phyloP scores from a whole-genome alignment of 140 eudicot species.

The Senecio squalidus region DNA sequence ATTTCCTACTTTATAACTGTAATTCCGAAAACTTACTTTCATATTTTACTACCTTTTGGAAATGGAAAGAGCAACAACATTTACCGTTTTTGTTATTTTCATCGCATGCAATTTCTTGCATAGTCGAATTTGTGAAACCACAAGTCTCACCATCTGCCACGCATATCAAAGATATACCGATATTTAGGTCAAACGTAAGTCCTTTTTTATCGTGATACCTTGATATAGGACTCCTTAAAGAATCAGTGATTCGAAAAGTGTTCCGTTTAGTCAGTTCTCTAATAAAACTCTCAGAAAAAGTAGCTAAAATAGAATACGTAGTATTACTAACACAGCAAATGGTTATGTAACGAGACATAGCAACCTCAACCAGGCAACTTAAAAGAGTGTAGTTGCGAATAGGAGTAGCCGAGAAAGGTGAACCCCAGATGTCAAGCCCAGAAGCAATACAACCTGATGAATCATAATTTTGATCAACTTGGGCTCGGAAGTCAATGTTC shows the following conservation, averaged over 20 bases:
- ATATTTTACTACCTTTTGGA: too few species aligned
- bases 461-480: slow-evolving; percentile 51
- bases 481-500: slow-evolving; percentile 42
- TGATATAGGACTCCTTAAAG: slow-evolving; percentile 41
- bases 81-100: slow-evolving; percentile 33
- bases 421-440: slow-evolving; percentile 1
- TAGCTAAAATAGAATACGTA: slow-evolving; percentile 29
- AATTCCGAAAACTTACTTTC: too few species aligned
- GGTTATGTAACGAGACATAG: neutral
- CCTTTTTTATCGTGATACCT: slow-evolving; percentile 24
- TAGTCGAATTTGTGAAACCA: slow-evolving; percentile 36
- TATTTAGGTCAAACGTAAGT: slow-evolving; percentile 33
- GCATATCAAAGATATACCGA: slow-evolving; percentile 54
- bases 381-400: slow-evolving; percentile 3
- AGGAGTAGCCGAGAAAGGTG: neutral
- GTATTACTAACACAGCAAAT: neutral
- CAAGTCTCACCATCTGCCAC: slow-evolving; percentile 51
- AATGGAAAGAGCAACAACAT: too few species aligned
- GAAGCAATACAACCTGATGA: slow-evolving; percentile 49
- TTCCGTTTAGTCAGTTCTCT: slow-evolving; percentile 25
- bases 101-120: slow-evolving; percentile 38
- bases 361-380: neutral
- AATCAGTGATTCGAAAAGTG: slow-evolving; percentile 24
- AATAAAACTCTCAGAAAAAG: slow-evolving; percentile 38
- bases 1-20: too few species aligned